phyloP scores from a whole-genome alignment of 352 stramenopile genomes.

The Phytophthora tentaculata region DNA sequence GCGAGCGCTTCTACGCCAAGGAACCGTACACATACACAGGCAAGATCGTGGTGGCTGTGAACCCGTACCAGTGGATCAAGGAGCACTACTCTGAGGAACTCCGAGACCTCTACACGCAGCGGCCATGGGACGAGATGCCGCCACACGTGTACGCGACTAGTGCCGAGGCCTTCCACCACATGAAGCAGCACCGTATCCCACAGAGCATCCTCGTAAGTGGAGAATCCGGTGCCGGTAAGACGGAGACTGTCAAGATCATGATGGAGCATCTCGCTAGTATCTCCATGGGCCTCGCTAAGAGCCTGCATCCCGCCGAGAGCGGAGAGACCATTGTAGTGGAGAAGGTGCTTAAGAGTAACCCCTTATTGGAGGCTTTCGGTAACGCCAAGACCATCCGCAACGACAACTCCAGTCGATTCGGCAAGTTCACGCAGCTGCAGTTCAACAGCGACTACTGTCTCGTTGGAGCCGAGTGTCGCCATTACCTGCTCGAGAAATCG shows the following conservation, averaged over 20 bases:
- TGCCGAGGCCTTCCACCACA: constrained; percentile 83
- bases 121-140: constrained; percentile 70
- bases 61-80: constrained; percentile 94
- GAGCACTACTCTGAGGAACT: constrained; percentile 84
- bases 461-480: constrained; percentile 87
- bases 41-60: constrained; percentile 97
- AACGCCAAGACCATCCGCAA: constrained; percentile 94
- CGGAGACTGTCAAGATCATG: constrained; percentile 96
- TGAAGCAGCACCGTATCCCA: constrained; percentile 71
- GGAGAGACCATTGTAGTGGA: constrained; percentile 80
- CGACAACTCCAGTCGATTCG: constrained; percentile 96
- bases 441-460: constrained; percentile 90
- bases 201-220: constrained; percentile 94
- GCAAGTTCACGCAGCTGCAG: constrained; percentile 95
- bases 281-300: constrained; percentile 67
- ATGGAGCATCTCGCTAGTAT: constrained; percentile 95
- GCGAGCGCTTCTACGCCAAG: constrained; percentile 80
- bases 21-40: constrained; percentile 97
- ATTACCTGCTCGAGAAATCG: constrained; percentile 98
- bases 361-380: constrained; percentile 90
- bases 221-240: constrained; percentile 95
- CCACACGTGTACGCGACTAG: constrained; percentile 92
- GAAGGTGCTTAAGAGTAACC: constrained; percentile 92
- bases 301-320: constrained; percentile 65
- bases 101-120: constrained; percentile 72